Evolutionary conservation across 2,329 filamentous ascomycete species (phyloP), one percentile per base, ranked within the genome.

Genomic region (Rhytidhysteron rufulum): DNA sequence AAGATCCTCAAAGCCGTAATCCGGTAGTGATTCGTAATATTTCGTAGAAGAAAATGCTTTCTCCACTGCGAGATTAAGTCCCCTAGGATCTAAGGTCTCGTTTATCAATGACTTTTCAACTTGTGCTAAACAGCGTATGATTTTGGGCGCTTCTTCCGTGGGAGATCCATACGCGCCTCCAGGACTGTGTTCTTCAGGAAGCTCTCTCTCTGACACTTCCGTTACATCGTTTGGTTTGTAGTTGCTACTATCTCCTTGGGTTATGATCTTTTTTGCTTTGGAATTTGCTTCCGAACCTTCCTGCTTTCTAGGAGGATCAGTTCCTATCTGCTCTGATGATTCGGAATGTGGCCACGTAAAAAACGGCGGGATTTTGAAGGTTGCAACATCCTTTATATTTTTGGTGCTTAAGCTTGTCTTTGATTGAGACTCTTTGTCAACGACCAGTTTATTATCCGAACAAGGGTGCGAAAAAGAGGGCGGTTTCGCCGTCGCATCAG

Each of bases 81-180:
- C 42, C 19, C 39, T 36, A 13, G 34, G 32, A 10, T 17, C 35
- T 3, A 58, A 17, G 4, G 35, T 50, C n/a, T 49, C 44, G 2
- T 43, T 45, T 24, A 49, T 20, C 45, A 63, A 50, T 1, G 42
- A 38, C 32, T 50, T 58, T 17, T 60, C 60, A 7, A 54, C 54
- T 8, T 38, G 29, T 8, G 59, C 55, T 20, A 63, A 37, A 27
- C 47, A 53, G 17, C 34, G 33, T 8, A 44, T 4, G 5, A 35
- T 20, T 17, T 4, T n/a, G 25, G 25, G 9, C 25, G 9, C n/a
- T n/a, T 29, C 25, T 29, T 9, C 25, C n/a, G 25, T 29, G n/a
- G n/a, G n/a, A n/a, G n/a, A n/a, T n/a, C n/a, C n/a, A n/a, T n/a
- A n/a, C n/a, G n/a, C n/a, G n/a, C n/a, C n/a, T n/a, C n/a, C n/a